Evolutionary conservation across 2,329 filamentous ascomycete genomes (phyloP).

Genomic region (Geosmithia morbida): DNA sequence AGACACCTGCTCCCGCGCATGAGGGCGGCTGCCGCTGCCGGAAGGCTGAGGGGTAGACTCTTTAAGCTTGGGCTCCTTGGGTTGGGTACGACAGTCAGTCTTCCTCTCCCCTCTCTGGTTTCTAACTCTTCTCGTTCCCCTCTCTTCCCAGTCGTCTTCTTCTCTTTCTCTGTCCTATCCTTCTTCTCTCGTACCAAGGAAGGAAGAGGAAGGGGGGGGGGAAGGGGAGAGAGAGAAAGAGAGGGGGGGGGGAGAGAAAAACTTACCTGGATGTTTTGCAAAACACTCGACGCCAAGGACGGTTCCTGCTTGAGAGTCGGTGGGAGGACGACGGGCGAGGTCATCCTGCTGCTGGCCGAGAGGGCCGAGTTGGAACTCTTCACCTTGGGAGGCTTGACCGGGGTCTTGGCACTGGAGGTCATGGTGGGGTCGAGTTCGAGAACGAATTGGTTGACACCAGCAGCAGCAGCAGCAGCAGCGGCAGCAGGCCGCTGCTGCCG

Average conservation of each 20-base stretch:
- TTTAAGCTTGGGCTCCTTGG: not conserved
- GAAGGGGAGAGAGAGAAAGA: too few species aligned
- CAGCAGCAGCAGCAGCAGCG: conserved; percentile 2
- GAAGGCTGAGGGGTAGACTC: not conserved
- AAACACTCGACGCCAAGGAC: not conserved
- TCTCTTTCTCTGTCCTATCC: too few species aligned
- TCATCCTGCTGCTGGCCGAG: not conserved
- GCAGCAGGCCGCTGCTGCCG: not conserved
- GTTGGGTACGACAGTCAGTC: not conserved
- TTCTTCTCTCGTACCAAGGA: too few species aligned
- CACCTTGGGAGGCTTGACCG: conserved; percentile 16
- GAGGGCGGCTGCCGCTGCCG: not conserved
- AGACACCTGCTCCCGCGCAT: conserved; percentile 25
- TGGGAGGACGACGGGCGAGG: too few species aligned
- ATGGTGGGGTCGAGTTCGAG: conserved; percentile 17
- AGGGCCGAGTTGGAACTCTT: conserved; percentile 6
- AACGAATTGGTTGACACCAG: conserved; percentile 17
- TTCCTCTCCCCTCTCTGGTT: too few species aligned
- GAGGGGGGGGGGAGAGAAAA: too few species aligned
- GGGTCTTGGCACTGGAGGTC: conserved; percentile 18
- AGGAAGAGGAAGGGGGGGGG: too few species aligned
- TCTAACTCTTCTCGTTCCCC: too few species aligned
- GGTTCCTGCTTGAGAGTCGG: conserved; percentile 3
- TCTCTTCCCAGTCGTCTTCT: too few species aligned
- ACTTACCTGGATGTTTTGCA: too few species aligned